Base-by-base conservation (phyloP, 805 yeast genomes). In the Metschnikowia vanudenii region DNA sequence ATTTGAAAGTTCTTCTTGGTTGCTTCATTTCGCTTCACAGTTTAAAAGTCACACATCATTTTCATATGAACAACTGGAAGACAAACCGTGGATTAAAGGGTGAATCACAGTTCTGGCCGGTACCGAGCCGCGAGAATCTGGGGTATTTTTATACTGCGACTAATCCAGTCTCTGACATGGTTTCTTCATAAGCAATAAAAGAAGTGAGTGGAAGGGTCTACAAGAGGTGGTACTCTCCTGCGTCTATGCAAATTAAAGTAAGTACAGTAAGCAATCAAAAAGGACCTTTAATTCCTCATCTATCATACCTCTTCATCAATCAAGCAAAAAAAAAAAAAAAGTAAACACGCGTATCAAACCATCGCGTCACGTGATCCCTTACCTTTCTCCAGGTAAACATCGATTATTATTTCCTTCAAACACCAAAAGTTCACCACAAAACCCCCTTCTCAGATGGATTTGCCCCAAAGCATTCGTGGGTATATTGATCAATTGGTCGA, bases 301-400 rank as follows among this genome's bases (percentile, higher is more conserved):
- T n/a, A n/a, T n/a, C n/a, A n/a, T n/a, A n/a, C n/a, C n/a, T n/a
- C n/a, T n/a, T n/a, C n/a, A n/a, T n/a, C n/a, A n/a, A n/a, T n/a
- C n/a, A n/a, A n/a, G 7, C 24, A 20, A 20, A 20, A 20, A 4
- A 29, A 6, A 29, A 29, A 12, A 30, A 30, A 5, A 8, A 8
- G 10, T 3, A 30, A 30, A 30, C 33, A 30, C 33, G 33, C 33
- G 10, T 30, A 3, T 14, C 10, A 4, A 30, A 8, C 17, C 33
- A 30, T 8, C 36, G 19, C 36, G 19, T 39, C 42, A 39, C 42
- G 42, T 39, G 42, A 39, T n/a, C 42, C 19, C 18, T 8, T 7
- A 5, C 36, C n/a, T 16, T 26, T 14, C 36, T 12, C 36, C 16
- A 10, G 13, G 44, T 41, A 34, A 41, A 41, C 39, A 34, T 40